phyloP scores from a whole-genome alignment of 2,329 filamentous ascomycete genomes.

The Trichoderma sp. region DNA sequence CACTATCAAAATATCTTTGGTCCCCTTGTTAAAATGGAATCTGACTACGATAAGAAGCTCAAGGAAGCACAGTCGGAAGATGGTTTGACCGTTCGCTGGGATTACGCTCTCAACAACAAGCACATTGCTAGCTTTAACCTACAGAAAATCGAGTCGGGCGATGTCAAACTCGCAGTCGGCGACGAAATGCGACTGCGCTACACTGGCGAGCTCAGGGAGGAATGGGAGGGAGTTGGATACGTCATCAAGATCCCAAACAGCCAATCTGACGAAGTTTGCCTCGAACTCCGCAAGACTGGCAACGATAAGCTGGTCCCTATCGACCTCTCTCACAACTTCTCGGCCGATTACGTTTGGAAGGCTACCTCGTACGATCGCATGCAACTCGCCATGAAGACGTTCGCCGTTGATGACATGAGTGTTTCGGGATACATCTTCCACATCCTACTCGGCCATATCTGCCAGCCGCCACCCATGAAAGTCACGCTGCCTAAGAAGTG shows the following conservation, averaged over 20 bases:
- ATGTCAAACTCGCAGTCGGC: constrained; percentile 95
- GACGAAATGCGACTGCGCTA: constrained; percentile 98
- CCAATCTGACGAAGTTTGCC: constrained; percentile 93
- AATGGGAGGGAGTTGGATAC: constrained; percentile 98
- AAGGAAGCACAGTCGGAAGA: constrained; percentile 98
- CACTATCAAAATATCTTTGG: constrained; percentile 99
- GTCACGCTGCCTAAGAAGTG: constrained; percentile 95
- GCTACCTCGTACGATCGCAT: constrained; percentile 98
- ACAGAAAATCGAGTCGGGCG: constrained; percentile 94
- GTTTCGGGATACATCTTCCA: constrained; percentile 99
- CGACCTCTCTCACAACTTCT: constrained; percentile 96
- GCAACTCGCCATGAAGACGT: constrained; percentile 99
- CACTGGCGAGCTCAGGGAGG: constrained; percentile 84
- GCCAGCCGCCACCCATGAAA: constrained; percentile 92
- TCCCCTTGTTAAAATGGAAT: constrained; percentile 96
- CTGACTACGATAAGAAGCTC: constrained; percentile 97
- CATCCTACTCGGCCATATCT: constrained; percentile 90
- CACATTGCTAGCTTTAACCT: constrained; percentile 93
- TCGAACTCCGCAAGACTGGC: constrained; percentile 89
- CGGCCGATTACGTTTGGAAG: constrained; percentile 99
- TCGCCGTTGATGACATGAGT: constrained; percentile 96
- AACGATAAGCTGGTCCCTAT: constrained; percentile 96
- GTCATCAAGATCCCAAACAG: constrained; percentile 99
- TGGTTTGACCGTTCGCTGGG: constrained; percentile 90
- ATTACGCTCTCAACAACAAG: constrained; percentile 94